Conservation (phyloP, 2,329 filamentous ascomycete genomes). For the Ophiocordyceps camponoti-leonardi region DNA sequence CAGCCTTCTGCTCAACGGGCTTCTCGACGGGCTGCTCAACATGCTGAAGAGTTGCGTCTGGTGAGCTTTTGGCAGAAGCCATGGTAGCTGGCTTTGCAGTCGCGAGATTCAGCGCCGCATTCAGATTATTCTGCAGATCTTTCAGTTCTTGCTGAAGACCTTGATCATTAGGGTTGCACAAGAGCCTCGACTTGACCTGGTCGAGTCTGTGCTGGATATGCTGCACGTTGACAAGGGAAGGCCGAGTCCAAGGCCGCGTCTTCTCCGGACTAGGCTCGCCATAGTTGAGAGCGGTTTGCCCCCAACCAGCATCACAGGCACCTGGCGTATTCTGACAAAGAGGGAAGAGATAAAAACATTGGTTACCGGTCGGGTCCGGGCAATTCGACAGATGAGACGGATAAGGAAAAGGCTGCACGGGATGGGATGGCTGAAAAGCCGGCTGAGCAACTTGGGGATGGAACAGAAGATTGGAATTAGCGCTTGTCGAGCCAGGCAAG, state of each 20-base stretch:
- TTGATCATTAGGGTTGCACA: constrained; percentile 7
- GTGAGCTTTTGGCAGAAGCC: background rate
- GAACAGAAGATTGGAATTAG: background rate
- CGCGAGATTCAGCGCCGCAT: constrained; percentile 11
- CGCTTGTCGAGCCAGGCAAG: background rate
- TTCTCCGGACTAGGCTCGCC: no score
- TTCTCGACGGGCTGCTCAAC: background rate
- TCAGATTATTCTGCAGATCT: constrained; percentile 12
- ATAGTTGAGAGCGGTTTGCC: background rate
- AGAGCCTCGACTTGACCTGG: constrained; percentile 8
- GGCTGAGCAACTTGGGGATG: background rate
- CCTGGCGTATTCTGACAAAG: background rate
- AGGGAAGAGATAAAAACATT: background rate
- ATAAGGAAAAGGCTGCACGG: background rate
- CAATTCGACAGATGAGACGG: background rate
- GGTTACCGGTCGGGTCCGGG: background rate
- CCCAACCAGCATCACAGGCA: background rate
- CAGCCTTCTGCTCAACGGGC: background rate
- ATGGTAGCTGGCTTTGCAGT: constrained; percentile 2
- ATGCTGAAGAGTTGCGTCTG: background rate
- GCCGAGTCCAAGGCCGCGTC: background rate
- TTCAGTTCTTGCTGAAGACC: constrained; percentile 9
- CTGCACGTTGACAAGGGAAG: constrained; percentile 5
- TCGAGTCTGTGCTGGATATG: constrained; percentile 12
- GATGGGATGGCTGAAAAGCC: background rate